Evolutionary conservation across 768 basidiomycete genomes (phyloP), one percentile per base, ranked within the genome.

Genomic region (Kwoniella mangroviensis): DNA sequence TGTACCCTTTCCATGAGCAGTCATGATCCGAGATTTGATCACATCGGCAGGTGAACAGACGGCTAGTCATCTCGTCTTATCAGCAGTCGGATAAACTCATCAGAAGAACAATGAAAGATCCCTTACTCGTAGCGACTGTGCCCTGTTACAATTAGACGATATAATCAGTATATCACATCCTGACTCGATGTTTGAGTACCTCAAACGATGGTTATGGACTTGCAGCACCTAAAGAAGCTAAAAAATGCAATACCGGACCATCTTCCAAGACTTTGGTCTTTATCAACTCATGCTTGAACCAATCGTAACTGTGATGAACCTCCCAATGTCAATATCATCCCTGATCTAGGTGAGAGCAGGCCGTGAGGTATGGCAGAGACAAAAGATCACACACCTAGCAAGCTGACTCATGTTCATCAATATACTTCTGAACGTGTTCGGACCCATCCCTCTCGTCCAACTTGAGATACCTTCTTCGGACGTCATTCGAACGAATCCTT

Each of bases 401-500:
- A 95, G 88, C 81, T 96, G 93, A 84, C 90, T 91, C 59, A 92
- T 92, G 81, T 94, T 95, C 93, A 94, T 94, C 71, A 95, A 82
- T 15, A 94, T 78, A 0, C 93, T 90, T 81, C 93, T 88, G 81
- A 94, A 90, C 6, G 93, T 89, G 75, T 96, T 96, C 0, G 94
- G 94, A 3, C 87, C 89, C 4, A 91, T 86, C 24, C 94, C 94
- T 40, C 93, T 89, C 19, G 82, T 85, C 60, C 94, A 88, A 0
- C 92, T 91, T 0, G 90, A 90, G 17, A 85, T 71, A 4, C 93
- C 93, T 83, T 96, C 93, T 81, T 95, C 93, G 1, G 89, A 87
- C 12, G 93, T 88, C 92, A 96, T 95, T 90, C 92, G 85, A 84
- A 89, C 92, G 15, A 96, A 85, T 0, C 93, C 94, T 84, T 95